Conservation (phyloP, 345 rosid genomes). For the Melaleuca alternifolia region DNA sequence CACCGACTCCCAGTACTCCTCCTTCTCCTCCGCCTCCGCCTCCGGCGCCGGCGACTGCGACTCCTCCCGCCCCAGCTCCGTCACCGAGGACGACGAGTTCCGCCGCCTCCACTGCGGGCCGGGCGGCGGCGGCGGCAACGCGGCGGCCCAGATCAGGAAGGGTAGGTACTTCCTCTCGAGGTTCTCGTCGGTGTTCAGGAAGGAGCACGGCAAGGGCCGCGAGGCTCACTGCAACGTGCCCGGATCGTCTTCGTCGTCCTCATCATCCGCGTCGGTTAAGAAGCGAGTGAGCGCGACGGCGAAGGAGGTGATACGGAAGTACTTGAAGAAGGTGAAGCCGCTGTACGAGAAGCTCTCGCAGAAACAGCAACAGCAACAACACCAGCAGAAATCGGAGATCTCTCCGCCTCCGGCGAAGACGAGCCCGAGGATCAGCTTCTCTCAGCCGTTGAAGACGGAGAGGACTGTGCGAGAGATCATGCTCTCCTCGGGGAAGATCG, state of each 20-base stretch:
- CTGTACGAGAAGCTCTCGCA: conserved; percentile 77
- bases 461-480: conserved; percentile 9
- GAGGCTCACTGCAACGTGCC: not conserved
- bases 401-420: conserved; percentile 3
- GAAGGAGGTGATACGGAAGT: conserved; percentile 70
- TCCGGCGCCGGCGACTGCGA: conserved; percentile 39
- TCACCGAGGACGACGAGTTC: conserved; percentile 60
- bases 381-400: conserved; percentile 16
- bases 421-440: conserved; percentile 12
- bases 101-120: conserved; percentile 9
- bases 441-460: conserved; percentile 4
- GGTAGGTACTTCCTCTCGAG: conserved; percentile 55
- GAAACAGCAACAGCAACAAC: conserved; percentile 41
- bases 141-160: conserved; percentile 18
- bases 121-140: not conserved
- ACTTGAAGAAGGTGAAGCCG: conserved; percentile 88
- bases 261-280: conserved; percentile 26
- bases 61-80: conserved; percentile 88
- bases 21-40: conserved; percentile 43
- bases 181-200: conserved; percentile 84
- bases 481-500: not conserved
- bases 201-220: conserved; percentile 23
- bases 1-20: conserved; percentile 52
- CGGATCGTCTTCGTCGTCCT: not conserved
- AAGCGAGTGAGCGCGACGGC: conserved; percentile 74